A percentile compares a stretch with the other conserved stretches of the same genome.
These are phyloP conservation scores for Suillus variegatus DNA, from an alignment of 768 basidiomycete species.

Conservation along the genomic window DNA sequence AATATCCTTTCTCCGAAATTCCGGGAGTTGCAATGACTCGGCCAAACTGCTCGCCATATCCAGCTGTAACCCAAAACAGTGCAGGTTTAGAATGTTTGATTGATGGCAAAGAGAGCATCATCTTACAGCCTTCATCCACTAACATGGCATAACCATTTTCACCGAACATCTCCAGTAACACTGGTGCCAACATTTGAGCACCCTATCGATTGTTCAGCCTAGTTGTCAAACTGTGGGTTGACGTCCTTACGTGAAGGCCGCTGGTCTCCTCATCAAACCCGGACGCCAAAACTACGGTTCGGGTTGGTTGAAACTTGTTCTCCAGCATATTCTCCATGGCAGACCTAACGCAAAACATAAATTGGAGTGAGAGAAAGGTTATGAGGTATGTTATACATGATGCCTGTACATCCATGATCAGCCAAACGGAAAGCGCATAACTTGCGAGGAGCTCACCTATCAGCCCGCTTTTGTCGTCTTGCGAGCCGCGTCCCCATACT, in stretches of 20 bases:
- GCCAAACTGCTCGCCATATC: conserved; percentile 52
- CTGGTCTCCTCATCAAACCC: conserved; percentile 80
- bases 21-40: conserved; percentile 60
- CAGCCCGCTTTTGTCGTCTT: conserved; percentile 67
- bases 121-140: conserved; percentile 84
- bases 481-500: conserved; percentile 53
- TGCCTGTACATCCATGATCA: conserved; percentile 24
- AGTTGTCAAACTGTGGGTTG: background rate
- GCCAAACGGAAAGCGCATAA: background rate
- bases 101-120: conserved; percentile 14
- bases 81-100: conserved; percentile 2
- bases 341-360: conserved; percentile 31
- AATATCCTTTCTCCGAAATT: conserved; percentile 73
- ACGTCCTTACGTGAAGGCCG: conserved; percentile 42
- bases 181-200: conserved; percentile 46
- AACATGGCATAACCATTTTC: conserved; percentile 72
- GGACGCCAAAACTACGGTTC: conserved; percentile 62
- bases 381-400: conserved; percentile 42
- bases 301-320: conserved; percentile 63
- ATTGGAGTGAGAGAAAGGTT: background rate
- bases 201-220: conserved; percentile 41
- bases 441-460: conserved; percentile 34
- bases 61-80: conserved; percentile 35
- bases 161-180: conserved; percentile 65
- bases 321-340: conserved; percentile 65